Percentiles rank a stretch among this genome's conserved stretches.
phyloP scores from a whole-genome alignment of 345 rosid genomes.

The Brassica rapa region DNA sequence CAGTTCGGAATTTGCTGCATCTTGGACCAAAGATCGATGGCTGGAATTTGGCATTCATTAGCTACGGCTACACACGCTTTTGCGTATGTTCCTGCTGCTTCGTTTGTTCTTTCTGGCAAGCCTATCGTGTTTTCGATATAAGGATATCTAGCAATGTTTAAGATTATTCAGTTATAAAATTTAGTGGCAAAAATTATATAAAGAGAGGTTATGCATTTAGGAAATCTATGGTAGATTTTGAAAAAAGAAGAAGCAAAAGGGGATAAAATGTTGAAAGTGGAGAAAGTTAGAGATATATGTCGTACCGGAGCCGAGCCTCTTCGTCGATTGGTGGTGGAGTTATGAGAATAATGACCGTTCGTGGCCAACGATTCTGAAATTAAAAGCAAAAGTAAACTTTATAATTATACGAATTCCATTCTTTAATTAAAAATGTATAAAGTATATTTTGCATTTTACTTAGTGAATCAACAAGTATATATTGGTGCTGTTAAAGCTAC shows the following conservation, averaged over 20 bases:
- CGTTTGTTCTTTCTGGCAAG: conserved; percentile 84
- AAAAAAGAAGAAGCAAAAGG: background rate
- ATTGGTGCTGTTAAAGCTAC: background rate
- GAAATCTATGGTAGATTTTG: background rate
- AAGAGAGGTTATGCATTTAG: background rate
- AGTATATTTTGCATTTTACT: background rate
- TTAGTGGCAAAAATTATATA: background rate
- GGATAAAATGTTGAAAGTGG: background rate
- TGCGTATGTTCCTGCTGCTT: conserved; percentile 76
- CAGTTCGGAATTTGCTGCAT: conserved; percentile 72
- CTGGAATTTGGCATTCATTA: conserved; percentile 53
- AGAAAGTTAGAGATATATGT: background rate
- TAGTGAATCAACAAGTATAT: background rate
- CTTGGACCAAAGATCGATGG: conserved; percentile 73
- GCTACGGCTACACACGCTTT: conserved; percentile 63
- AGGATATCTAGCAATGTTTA: conserved; percentile 54
- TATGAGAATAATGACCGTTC: conserved; percentile 56
- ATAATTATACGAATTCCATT: background rate
- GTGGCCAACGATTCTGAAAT: conserved; percentile 69
- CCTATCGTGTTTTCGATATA: conserved; percentile 62
- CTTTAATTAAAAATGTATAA: background rate
- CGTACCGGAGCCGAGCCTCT: conserved; percentile 75
- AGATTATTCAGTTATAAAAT: background rate
- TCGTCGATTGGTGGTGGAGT: conserved; percentile 95
- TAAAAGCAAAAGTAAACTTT: background rate